Conservation (phyloP, 2,329 filamentous ascomycete genomes). For the Exophiala calicioides region DNA sequence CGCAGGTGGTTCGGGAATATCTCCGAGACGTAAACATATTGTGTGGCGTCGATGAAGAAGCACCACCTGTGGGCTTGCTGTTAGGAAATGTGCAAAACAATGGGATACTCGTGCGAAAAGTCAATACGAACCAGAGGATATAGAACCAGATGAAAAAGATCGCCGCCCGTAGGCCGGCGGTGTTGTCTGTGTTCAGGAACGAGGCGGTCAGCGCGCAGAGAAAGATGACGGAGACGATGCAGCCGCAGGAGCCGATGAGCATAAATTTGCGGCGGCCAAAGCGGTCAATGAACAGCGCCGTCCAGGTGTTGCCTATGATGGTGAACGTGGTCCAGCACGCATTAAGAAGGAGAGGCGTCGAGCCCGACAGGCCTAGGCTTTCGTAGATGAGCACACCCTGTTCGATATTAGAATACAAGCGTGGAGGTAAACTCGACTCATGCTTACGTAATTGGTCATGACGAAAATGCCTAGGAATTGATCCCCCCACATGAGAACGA, state of each 20-base stretch:
- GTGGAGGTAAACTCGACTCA: constrained; percentile 22
- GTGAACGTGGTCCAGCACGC: constrained; percentile 49
- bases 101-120: no score
- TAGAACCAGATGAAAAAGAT: constrained; percentile 47
- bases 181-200: constrained; percentile 39
- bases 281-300: constrained; percentile 43
- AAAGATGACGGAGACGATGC: constrained; percentile 42
- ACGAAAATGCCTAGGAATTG: constrained; percentile 37
- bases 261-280: constrained; percentile 46
- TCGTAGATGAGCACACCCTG: constrained; percentile 46
- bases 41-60: constrained; percentile 41
- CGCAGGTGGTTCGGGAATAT: constrained; percentile 29
- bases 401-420: constrained; percentile 35
- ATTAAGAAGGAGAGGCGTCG: constrained; percentile 47
- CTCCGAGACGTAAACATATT: constrained; percentile 26
- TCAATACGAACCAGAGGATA: no score
- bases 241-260: constrained; percentile 44
- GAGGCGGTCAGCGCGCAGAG: constrained; percentile 40
- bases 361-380: constrained; percentile 39
- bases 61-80: no score
- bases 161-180: constrained; percentile 38
- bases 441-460: constrained; percentile 19
- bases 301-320: constrained; percentile 44
- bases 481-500: constrained; percentile 44
- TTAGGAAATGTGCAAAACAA: no score